phyloP scores from a whole-genome alignment of 345 rosid species.

The Acer yangbiense region DNA sequence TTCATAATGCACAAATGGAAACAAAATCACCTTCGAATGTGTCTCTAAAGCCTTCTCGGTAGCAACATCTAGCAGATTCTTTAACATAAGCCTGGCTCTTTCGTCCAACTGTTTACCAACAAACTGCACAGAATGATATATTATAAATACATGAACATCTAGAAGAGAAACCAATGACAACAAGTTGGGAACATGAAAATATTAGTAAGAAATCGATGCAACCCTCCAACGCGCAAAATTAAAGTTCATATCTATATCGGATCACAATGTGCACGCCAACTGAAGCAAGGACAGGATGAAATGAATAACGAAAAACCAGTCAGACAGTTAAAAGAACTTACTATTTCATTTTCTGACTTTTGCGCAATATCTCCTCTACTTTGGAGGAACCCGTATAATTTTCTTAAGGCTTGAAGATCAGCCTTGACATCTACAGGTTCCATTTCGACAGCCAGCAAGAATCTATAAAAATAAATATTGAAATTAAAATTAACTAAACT shows the following conservation, averaged over 20 bases:
- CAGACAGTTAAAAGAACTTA: slow-evolving; percentile 23
- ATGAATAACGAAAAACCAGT: neutral
- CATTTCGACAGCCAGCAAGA: slow-evolving; percentile 13
- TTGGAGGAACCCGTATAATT: slow-evolving; percentile 44
- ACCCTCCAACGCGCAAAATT: neutral
- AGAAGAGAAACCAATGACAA: neutral
- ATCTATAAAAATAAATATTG: neutral
- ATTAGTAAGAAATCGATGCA: neutral
- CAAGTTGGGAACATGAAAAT: neutral
- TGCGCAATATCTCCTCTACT: slow-evolving; percentile 20
- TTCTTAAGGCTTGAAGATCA: slow-evolving; percentile 52
- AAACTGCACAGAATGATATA: neutral
- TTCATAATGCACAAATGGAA: neutral
- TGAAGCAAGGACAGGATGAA: neutral
- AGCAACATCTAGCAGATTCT: slow-evolving; percentile 53
- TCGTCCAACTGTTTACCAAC: slow-evolving; percentile 40
- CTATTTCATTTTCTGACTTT: slow-evolving; percentile 21
- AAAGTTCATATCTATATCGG: neutral
- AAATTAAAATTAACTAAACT: neutral
- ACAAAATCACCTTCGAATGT: slow-evolving; percentile 31
- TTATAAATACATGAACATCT: neutral
- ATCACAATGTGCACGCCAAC: neutral
- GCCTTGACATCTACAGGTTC: slow-evolving; percentile 34
- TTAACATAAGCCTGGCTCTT: slow-evolving; percentile 41
- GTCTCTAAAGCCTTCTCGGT: slow-evolving; percentile 35